Percentiles rank a stretch among this genome's conserved stretches.
Evolutionary conservation across 495 filamentous ascomycete genomes (phyloP).

Genomic region (Venustampulla echinocandica): DNA sequence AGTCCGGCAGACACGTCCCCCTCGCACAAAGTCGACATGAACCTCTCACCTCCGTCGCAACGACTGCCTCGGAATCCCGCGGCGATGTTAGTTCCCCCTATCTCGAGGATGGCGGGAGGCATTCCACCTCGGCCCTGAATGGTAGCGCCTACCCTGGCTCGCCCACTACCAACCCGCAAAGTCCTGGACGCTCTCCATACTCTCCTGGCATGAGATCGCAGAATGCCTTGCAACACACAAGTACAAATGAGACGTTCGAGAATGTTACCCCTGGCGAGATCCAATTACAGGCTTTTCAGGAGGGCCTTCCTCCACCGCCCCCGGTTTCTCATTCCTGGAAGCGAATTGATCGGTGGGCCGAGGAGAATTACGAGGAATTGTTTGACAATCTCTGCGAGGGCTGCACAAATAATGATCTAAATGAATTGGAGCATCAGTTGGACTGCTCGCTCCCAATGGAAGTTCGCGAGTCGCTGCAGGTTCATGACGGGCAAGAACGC

Average conservation of each 20-base stretch:
- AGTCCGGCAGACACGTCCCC: constrained; percentile 71
- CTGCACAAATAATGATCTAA: constrained; percentile 87
- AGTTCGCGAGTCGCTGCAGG: constrained; percentile 79
- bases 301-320: constrained; percentile 83
- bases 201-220: constrained; percentile 82
- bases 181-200: constrained; percentile 62
- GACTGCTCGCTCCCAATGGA: constrained; percentile 93
- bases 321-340: constrained; percentile 84
- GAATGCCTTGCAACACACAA: constrained; percentile 49
- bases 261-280: constrained; percentile 70
- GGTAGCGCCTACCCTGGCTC: constrained; percentile 35
- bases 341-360: constrained; percentile 88
- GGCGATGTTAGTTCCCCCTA: constrained; percentile 67
- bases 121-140: constrained; percentile 44
- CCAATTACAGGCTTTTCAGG: constrained; percentile 91
- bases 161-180: constrained; percentile 50
- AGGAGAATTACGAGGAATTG: constrained; percentile 90
- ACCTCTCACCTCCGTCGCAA: constrained; percentile 68
- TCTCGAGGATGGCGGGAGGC: constrained; percentile 53
- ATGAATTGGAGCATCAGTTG: constrained; percentile 91
- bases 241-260: constrained; percentile 54
- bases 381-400: constrained; percentile 88
- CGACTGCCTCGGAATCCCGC: constrained; percentile 68
- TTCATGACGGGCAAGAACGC: constrained; percentile 94
- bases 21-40: constrained; percentile 61